Evolutionary conservation across 2,329 filamentous ascomycete genomes (phyloP).

Genomic region (Neofusicoccum umdonicola): DNA sequence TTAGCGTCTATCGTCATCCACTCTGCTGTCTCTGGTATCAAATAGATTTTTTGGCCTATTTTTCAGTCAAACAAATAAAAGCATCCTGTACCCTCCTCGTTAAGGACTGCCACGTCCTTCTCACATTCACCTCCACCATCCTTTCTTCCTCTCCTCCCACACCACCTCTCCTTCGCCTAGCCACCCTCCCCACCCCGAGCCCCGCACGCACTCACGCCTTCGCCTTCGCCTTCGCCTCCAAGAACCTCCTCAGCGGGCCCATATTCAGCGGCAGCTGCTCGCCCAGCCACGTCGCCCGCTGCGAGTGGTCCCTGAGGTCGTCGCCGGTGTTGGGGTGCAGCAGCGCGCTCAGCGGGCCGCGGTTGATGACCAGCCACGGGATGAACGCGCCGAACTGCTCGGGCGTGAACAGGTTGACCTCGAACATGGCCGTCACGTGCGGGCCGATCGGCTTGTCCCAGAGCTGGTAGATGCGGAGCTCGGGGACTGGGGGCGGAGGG

Average conservation of each 20-base stretch:
- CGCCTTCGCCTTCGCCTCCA: neutral
- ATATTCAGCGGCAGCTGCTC: slow-evolving; percentile 62
- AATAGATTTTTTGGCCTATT: neutral
- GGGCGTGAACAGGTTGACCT: slow-evolving; percentile 84
- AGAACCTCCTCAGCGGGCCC: slow-evolving; percentile 44
- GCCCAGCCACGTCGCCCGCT: slow-evolving; percentile 73
- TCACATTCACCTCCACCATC: too few species aligned
- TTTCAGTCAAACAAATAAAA: neutral
- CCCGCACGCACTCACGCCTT: neutral
- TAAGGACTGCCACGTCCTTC: too few species aligned
- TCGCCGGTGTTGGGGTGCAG: slow-evolving; percentile 81
- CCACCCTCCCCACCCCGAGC: neutral
- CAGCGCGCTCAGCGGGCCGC: slow-evolving; percentile 74
- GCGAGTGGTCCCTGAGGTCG: slow-evolving; percentile 60
- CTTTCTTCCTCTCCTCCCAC: neutral
- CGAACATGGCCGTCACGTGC: slow-evolving; percentile 85
- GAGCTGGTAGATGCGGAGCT: slow-evolving; percentile 75
- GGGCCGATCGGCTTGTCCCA: slow-evolving; percentile 78
- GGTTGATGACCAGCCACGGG: slow-evolving; percentile 77
- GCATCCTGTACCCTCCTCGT: neutral
- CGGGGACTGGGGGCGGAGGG: slow-evolving; percentile 60
- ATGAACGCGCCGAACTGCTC: slow-evolving; percentile 87
- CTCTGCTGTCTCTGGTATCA: neutral
- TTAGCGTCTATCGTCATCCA: too few species aligned
- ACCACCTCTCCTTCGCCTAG: neutral